These are phyloP conservation scores for Candida anglica DNA, from an alignment of 805 yeast species.

Conservation along the genomic window DNA sequence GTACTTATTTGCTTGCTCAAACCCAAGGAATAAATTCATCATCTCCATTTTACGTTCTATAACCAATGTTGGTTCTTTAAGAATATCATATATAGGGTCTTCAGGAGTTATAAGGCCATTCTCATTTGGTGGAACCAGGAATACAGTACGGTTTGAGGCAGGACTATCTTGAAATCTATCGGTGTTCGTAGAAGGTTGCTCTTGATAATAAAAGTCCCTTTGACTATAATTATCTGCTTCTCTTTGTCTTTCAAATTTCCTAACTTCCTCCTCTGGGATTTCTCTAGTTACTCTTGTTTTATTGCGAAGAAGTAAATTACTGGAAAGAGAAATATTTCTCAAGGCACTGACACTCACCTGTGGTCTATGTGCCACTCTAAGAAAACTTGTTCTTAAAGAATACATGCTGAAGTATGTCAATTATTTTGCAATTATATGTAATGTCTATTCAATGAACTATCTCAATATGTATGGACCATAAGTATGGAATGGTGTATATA, in stretches of 20 bases:
- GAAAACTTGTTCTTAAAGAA: background rate
- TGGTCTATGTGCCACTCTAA: background rate
- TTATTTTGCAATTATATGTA: no score
- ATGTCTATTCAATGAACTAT: no score
- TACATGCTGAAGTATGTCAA: background rate
- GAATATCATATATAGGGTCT: conserved; percentile 59
- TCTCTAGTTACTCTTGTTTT: conserved; percentile 28
- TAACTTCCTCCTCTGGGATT: conserved; percentile 33
- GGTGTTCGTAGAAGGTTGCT: conserved; percentile 22
- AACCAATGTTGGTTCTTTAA: conserved; percentile 79
- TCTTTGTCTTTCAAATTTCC: conserved; percentile 10
- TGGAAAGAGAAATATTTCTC: background rate
- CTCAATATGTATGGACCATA: no score
- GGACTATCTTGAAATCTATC: conserved; percentile 20
- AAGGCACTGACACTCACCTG: background rate
- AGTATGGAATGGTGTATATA: no score
- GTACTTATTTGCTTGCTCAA: conserved; percentile 87
- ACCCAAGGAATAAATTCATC: conserved; percentile 83
- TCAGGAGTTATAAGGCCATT: conserved; percentile 49
- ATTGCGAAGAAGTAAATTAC: conserved; percentile 7
- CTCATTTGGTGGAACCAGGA: conserved; percentile 35
- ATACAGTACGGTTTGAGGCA: conserved; percentile 26
- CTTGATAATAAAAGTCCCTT: conserved; percentile 21
- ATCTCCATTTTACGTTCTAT: conserved; percentile 85
- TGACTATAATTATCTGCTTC: conserved; percentile 8